A percentile compares a stretch with the other conserved stretches of the same genome.
These are phyloP conservation scores for Pleurotus sapidus DNA, from an alignment of 768 basidiomycete species.

Conservation along the genomic window DNA sequence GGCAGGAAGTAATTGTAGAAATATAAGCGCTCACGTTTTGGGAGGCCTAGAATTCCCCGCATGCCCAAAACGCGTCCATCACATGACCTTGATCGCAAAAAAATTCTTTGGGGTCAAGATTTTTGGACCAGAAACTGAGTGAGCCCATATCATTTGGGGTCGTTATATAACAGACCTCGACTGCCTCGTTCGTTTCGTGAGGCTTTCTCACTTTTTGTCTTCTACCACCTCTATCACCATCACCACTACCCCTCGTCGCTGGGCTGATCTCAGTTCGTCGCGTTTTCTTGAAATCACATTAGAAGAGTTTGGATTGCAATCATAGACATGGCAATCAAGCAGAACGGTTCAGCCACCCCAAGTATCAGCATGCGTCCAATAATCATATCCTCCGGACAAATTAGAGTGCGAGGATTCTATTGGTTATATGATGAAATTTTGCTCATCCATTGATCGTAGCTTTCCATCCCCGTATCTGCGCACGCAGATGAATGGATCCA, in stretches of 20 bases:
- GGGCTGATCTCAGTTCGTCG: background rate
- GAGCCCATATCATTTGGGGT: slow-evolving; percentile 1
- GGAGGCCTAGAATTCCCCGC: background rate
- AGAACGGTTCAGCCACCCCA: slow-evolving; percentile 32
- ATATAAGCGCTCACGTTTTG: background rate
- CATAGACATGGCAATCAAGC: slow-evolving; percentile 6
- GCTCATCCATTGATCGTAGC: slow-evolving; percentile 32
- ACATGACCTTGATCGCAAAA: slow-evolving; percentile 8
- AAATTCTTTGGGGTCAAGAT: slow-evolving; percentile 8
- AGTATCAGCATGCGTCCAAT: slow-evolving; percentile 46
- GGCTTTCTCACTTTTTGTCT: slow-evolving; percentile 3
- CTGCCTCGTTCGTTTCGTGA: slow-evolving; percentile 6
- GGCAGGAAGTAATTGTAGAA: no score
- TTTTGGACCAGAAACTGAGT: background rate
- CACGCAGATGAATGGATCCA: slow-evolving; percentile 83
- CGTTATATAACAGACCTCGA: slow-evolving; percentile 4
- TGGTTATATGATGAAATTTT: background rate
- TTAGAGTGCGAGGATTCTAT: slow-evolving; percentile 42
- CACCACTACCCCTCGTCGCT: background rate
- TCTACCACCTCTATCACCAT: background rate
- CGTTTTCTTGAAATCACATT: background rate
- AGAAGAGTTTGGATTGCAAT: background rate
- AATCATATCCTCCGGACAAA: slow-evolving; percentile 42
- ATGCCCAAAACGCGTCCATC: background rate
- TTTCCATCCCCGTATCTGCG: slow-evolving; percentile 88